These are phyloP conservation scores for Phlebiopsis gigantea DNA, from an alignment of 768 basidiomycete genomes.

Conservation along the genomic window DNA sequence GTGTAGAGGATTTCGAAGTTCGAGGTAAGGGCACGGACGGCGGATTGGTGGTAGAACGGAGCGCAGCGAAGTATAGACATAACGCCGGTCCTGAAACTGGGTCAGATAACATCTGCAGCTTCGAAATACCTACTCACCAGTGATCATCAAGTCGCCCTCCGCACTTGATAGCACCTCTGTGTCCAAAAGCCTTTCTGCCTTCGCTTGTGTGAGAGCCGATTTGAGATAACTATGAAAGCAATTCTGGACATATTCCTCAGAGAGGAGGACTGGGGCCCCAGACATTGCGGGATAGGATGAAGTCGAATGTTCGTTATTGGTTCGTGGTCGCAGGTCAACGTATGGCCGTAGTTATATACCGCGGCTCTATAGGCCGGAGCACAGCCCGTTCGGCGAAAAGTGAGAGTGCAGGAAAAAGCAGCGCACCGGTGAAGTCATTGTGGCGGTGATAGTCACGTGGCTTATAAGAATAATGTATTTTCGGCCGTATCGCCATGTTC, in stretches of 20 bases:
- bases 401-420: not conserved
- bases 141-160: conserved; percentile 82
- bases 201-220: conserved; percentile 69
- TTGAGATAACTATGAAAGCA: conserved; percentile 81
- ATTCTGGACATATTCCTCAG: conserved; percentile 66
- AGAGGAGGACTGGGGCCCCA: conserved; percentile 31
- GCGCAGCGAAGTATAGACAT: conserved; percentile 80
- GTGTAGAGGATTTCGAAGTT: conserved; percentile 31
- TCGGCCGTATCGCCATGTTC: too few relatives aligned
- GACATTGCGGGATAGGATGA: not conserved
- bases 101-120: not conserved
- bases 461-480: too few relatives aligned
- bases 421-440: not conserved
- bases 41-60: conserved; percentile 68
- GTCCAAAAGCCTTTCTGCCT: conserved; percentile 68
- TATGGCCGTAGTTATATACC: not conserved
- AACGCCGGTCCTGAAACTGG: conserved; percentile 60
- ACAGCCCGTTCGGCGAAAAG: not conserved
- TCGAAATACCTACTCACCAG: conserved; percentile 43
- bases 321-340: not conserved
- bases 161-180: conserved; percentile 70
- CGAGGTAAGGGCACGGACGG: conserved; percentile 80
- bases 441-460: not conserved
- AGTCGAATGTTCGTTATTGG: not conserved
- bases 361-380: not conserved